These are phyloP conservation scores for Sporodiniella umbellata DNA, from an alignment of 371 early-diverging fungal genomes.

Conservation along the genomic window DNA sequence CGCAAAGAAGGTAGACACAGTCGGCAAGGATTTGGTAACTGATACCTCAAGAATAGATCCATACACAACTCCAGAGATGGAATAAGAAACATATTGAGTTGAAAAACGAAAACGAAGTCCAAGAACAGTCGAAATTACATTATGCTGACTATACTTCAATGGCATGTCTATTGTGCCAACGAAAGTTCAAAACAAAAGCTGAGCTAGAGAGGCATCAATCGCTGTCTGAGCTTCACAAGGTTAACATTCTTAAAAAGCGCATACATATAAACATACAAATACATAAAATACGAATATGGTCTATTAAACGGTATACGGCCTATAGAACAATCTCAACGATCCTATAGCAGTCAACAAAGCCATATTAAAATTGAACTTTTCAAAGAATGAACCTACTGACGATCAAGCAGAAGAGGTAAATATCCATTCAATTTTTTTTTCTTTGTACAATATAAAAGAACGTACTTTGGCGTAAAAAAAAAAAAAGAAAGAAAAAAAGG, in stretches of 20 bases:
- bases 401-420: constrained; percentile 31
- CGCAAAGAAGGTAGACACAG: constrained; percentile 41
- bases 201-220: constrained; percentile 61
- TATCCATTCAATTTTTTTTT: too few relatives aligned
- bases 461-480: too few relatives aligned
- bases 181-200: constrained; percentile 57
- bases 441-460: too few relatives aligned
- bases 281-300: too few relatives aligned
- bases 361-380: constrained; percentile 19
- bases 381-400: constrained; percentile 19
- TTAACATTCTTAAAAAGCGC: constrained; percentile 13
- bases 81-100: constrained; percentile 17
- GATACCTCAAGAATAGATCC: constrained; percentile 31
- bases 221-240: constrained; percentile 68
- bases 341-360: constrained; percentile 32
- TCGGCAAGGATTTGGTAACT: neutral
- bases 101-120: constrained; percentile 13
- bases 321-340: constrained; percentile 37
- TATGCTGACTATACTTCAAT: constrained; percentile 45
- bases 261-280: neutral
- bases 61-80: constrained; percentile 40
- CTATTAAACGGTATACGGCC: neutral
- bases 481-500: constrained; percentile 14
- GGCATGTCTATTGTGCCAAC: constrained; percentile 67
- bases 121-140: constrained; percentile 29